Conservation (phyloP, 225 moss, liverwort and hornwort genomes). For the Physcomitrellopsis africana region DNA sequence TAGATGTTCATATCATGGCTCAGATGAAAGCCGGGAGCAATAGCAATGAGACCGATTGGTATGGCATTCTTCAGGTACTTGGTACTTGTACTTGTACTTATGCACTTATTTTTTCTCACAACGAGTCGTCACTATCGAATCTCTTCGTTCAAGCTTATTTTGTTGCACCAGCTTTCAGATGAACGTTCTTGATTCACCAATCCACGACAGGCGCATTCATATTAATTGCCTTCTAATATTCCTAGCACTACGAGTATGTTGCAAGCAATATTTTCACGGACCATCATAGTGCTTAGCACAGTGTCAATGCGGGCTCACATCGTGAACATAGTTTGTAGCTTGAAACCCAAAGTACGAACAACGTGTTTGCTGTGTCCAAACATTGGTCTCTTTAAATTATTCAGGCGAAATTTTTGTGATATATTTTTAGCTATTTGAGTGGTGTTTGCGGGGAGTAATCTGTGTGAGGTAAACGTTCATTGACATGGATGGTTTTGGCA, state of each 20-base stretch:
- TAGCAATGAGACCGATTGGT: constrained; percentile 77
- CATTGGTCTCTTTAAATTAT: neutral
- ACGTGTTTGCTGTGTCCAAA: neutral
- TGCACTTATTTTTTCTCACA: neutral
- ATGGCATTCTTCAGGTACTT: constrained; percentile 76
- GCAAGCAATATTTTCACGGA: neutral
- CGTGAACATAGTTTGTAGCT: no score
- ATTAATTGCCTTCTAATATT: neutral
- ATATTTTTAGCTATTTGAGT: neutral
- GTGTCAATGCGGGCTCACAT: neutral
- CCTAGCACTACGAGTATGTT: neutral
- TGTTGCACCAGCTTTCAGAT: neutral
- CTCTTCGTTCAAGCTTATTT: no score
- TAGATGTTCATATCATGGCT: constrained; percentile 84
- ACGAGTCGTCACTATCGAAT: neutral
- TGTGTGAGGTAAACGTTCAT: neutral
- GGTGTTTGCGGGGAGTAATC: neutral
- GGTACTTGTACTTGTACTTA: constrained; percentile 28
- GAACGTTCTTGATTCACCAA: neutral
- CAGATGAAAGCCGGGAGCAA: constrained; percentile 68
- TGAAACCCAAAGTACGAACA: neutral
- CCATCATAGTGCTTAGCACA: neutral
- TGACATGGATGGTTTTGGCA: neutral
- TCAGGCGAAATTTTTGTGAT: neutral
- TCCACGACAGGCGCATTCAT: neutral